Evolutionary conservation across 192 early-diverging fungal genomes (phyloP), one percentile per base, ranked within the genome.

Genomic region (Backusella tarrabulga): DNA sequence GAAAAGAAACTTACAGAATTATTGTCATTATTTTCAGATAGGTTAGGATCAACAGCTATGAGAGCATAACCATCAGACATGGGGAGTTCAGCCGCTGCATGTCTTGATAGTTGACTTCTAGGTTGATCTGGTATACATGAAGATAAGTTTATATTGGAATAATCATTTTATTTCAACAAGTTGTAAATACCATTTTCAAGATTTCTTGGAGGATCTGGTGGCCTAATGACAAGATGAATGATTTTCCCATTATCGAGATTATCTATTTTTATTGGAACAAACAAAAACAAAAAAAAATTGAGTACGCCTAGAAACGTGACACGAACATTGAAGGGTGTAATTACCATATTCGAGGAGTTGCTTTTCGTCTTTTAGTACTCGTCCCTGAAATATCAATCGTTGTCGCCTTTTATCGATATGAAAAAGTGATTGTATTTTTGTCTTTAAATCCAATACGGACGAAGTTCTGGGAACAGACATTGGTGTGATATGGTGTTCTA

Each of bases 371-470:
- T 56, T 56, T 9, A 56, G n/a, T 21, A 56, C 54, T 56, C 54
- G 54, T 56, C 54, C 54, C 54, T 56, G 54, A 56, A 56, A 56
- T 56, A 56, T 56, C 54, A 56, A 56, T 21, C 54, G 54, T 56
- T 56, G 54, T 56, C 54, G 19, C n/a, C 54, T 56, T 56, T 56
- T 56, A 56, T 56, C 54, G n/a, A 56, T 56, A 3, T 56, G 54
- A 56, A 56, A 56, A n/a, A 56, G 19, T 21, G 54, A 56, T 56
- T 56, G 54, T 56, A 56, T 56, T 2, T 56, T 56, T 56, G 54
- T 56, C n/a, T 56, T 56, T 56, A 56, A 56, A 56, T 56, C 54
- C 54, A 56, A 21, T 2, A 56, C 54, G 19, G 54, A 56, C 23
- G 54, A 56, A 21, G 54, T 26, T 56, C 54, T n/a, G 21, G 54